These are phyloP conservation scores for Ascochyta viciae-villosae DNA, from an alignment of 2,329 filamentous ascomycete species.

Conservation along the genomic window DNA sequence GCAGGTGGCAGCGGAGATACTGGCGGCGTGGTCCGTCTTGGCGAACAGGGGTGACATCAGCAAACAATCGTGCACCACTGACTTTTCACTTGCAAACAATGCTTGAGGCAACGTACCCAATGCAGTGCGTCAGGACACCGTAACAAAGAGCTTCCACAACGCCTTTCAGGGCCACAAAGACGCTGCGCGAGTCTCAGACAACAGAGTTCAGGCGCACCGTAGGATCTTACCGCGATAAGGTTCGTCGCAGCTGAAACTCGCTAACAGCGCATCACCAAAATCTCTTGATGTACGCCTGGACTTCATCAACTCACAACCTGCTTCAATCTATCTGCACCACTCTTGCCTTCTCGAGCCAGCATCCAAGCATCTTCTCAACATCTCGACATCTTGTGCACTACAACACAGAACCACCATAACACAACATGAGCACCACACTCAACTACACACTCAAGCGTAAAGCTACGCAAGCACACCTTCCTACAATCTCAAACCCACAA, in stretches of 20 bases:
- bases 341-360: neutral
- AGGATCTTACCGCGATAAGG: conserved; percentile 14
- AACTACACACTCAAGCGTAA: conserved; percentile 17
- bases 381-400: neutral
- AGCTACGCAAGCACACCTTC: conserved; percentile 12
- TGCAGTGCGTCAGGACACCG: neutral
- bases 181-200: conserved; percentile 12
- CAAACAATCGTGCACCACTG: conserved; percentile 3
- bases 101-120: neutral
- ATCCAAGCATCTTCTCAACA: neutral
- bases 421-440: conserved; percentile 8
- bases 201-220: conserved; percentile 8
- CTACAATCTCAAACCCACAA: neutral
- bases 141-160: neutral
- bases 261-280: conserved; percentile 16
- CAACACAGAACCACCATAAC: neutral
- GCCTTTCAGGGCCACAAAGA: neutral
- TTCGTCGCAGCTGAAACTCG: conserved; percentile 16
- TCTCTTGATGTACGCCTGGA: conserved; percentile 8
- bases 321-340: neutral
- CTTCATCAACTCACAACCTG: neutral
- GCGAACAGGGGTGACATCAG: conserved; percentile 3
- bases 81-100: conserved; percentile 1
- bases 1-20: neutral
- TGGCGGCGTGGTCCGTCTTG: conserved; percentile 10